Conservation (phyloP, 305 asterid genomes). For the Fraxinus sp. region DNA sequence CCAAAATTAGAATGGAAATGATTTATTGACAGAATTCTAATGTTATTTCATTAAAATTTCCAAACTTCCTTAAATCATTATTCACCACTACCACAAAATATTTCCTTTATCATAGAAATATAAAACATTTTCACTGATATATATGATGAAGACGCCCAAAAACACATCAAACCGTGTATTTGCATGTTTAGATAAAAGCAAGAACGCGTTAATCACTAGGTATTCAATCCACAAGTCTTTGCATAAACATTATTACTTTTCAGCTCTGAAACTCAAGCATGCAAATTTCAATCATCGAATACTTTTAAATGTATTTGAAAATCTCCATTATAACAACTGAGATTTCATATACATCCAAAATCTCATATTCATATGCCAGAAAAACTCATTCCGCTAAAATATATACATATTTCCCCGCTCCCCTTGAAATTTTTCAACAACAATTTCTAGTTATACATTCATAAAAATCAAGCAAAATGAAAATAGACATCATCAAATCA, state of each 20-base stretch:
- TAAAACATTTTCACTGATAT: neutral
- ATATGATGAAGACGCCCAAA: neutral
- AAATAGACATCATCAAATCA: constrained; percentile 31
- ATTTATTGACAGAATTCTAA: neutral
- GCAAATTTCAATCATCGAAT: neutral
- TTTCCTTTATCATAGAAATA: neutral
- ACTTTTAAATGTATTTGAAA: neutral
- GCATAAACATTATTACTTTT: neutral
- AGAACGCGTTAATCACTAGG: too few species aligned
- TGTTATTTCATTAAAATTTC: neutral
- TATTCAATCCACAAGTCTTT: neutral
- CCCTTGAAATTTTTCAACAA: neutral
- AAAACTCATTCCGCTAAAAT: neutral
- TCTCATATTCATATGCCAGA: neutral
- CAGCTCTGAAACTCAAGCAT: neutral
- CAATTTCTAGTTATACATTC: neutral
- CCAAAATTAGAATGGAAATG: neutral
- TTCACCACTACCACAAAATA: neutral
- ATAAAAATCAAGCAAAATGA: neutral
- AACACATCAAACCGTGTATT: too few species aligned
- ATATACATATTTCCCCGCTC: neutral
- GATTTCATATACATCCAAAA: neutral
- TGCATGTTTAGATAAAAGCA: too few species aligned
- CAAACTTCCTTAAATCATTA: neutral
- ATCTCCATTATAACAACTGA: neutral